phyloP scores from a whole-genome alignment of 129 eudicot genomes.

The Flaveria robusta region DNA sequence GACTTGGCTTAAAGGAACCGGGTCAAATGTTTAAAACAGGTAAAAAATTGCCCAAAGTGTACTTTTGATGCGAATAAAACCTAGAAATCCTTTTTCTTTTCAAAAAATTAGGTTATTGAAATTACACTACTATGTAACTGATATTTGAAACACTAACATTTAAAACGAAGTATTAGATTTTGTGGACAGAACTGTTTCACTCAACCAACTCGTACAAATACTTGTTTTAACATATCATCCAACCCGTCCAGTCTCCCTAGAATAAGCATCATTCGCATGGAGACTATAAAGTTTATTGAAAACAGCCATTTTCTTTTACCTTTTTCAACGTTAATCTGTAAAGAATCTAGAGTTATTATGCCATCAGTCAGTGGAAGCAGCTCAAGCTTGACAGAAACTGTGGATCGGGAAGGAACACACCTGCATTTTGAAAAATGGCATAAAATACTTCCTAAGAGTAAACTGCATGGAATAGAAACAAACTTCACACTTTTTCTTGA shows the following conservation, averaged over 20 bases:
- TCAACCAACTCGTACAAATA: background rate
- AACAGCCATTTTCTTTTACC: conserved; percentile 40
- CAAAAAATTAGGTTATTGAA: background rate
- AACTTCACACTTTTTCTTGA: background rate
- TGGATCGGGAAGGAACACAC: conserved; percentile 79
- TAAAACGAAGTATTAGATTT: background rate
- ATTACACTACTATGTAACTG: background rate
- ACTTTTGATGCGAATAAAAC: background rate
- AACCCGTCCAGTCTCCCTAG: background rate
- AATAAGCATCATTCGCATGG: background rate
- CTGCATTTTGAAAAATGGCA: conserved; percentile 35
- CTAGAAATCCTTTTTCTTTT: background rate
- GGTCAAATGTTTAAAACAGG: background rate
- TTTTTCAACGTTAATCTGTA: conserved; percentile 71
- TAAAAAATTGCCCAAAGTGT: background rate
- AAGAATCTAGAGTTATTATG: conserved; percentile 81
- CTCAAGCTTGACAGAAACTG: conserved; percentile 76
- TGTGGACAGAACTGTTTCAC: background rate
- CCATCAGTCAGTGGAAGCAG: conserved; percentile 87
- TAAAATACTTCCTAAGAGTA: background rate
- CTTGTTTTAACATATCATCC: background rate
- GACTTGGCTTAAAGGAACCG: background rate
- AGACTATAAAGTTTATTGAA: background rate
- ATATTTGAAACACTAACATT: background rate
- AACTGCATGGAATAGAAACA: background rate